Percentiles rank a stretch among this genome's conserved stretches.
These are phyloP conservation scores for Oidiodendron maius DNA, from an alignment of 495 filamentous ascomycete genomes.

Conservation along the genomic window DNA sequence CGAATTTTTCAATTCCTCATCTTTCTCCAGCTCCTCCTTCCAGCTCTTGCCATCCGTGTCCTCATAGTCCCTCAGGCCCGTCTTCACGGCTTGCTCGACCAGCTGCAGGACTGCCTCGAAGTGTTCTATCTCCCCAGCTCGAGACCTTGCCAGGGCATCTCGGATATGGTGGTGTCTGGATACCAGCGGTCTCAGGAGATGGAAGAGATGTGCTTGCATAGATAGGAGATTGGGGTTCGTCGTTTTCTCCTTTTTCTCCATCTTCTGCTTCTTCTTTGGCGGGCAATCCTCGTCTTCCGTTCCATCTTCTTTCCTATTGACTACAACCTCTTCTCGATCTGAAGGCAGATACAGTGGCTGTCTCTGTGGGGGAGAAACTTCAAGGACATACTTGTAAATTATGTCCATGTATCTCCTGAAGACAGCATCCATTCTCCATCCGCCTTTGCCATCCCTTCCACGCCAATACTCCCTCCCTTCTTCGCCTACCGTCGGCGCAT, in stretches of 20 bases:
- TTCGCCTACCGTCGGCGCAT: slow-evolving; percentile 53
- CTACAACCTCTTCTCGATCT: slow-evolving; percentile 34
- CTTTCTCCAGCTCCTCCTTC: slow-evolving; percentile 42
- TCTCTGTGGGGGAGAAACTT: slow-evolving; percentile 52
- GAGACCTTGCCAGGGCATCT: slow-evolving; percentile 64
- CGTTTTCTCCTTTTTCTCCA: slow-evolving; percentile 32
- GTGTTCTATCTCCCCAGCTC: slow-evolving; percentile 56
- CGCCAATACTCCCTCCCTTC: slow-evolving; percentile 80
- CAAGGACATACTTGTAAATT: slow-evolving; percentile 68
- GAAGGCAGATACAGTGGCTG: slow-evolving; percentile 70
- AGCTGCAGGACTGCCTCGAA: slow-evolving; percentile 67
- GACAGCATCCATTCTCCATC: slow-evolving; percentile 84
- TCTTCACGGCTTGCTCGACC: slow-evolving; percentile 62
- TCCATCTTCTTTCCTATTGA: slow-evolving; percentile 29
- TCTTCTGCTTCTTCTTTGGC: slow-evolving; percentile 59
- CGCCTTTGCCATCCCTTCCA: slow-evolving; percentile 71
- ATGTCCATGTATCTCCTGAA: slow-evolving; percentile 87
- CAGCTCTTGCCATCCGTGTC: slow-evolving; percentile 44
- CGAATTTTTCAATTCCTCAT: slow-evolving; percentile 27
- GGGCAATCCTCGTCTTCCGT: slow-evolving; percentile 31
- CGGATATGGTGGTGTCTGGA: slow-evolving; percentile 71
- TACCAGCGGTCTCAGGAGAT: slow-evolving; percentile 78
- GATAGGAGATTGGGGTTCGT: slow-evolving; percentile 61
- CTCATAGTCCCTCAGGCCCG: slow-evolving; percentile 70
- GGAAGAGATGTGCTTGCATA: slow-evolving; percentile 91